Evolutionary conservation across 768 basidiomycete genomes (phyloP).

Genomic region (Omphalotus guepiniiformis): DNA sequence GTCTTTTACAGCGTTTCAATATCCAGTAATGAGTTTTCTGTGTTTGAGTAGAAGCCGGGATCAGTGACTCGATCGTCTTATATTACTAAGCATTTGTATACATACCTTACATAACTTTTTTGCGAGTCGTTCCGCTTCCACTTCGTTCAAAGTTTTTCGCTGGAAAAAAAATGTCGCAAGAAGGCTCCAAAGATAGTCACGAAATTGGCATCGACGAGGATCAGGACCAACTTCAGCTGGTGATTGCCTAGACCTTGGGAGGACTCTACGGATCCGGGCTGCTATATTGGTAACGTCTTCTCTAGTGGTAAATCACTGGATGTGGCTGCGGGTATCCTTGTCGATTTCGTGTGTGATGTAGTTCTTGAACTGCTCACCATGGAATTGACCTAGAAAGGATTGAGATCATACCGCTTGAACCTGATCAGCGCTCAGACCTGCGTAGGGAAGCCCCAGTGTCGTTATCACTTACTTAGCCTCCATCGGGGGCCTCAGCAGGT

Average conservation of each 20-base stretch:
- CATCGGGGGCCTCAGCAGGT: conserved; percentile 32
- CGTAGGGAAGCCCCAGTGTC: conserved; percentile 94
- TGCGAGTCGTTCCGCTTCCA: neutral
- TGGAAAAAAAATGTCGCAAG: conserved; percentile 6
- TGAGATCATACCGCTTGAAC: conserved; percentile 98
- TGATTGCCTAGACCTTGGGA: conserved; percentile 34
- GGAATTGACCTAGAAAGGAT: conserved; percentile 44
- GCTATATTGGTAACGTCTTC: conserved; percentile 68
- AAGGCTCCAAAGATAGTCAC: conserved; percentile 6
- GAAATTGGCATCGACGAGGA: conserved; percentile 25
- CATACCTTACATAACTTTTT: neutral
- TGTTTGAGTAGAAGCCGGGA: neutral
- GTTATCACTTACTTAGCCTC: conserved; percentile 38
- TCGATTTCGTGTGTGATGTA: conserved; percentile 24
- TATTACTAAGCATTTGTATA: neutral
- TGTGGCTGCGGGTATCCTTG: conserved; percentile 90
- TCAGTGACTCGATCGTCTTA: neutral
- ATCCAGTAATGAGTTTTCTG: conserved; percentile 22
- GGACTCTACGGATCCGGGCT: conserved; percentile 25
- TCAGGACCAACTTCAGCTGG: conserved; percentile 53
- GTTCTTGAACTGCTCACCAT: conserved; percentile 19
- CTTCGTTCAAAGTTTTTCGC: neutral
- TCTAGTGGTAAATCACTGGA: conserved; percentile 60
- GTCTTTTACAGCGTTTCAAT: conserved; percentile 25
- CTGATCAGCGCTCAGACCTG: conserved; percentile 97